Evolutionary conservation across 495 filamentous ascomycete species (phyloP).

Genomic region (Penicillium coffeae): DNA sequence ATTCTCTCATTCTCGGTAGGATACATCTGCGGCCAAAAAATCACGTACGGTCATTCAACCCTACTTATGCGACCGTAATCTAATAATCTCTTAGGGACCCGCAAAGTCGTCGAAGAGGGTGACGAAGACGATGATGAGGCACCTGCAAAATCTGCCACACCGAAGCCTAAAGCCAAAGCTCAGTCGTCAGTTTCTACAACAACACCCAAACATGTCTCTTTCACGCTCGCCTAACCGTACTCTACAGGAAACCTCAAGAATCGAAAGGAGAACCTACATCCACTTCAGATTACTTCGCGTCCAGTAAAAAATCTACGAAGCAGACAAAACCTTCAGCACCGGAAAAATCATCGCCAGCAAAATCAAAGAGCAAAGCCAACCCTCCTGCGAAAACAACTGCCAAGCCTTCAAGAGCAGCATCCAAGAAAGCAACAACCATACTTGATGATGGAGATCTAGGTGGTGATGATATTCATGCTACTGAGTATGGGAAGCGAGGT

Average conservation of each 20-base stretch:
- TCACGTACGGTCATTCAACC: slow-evolving; percentile 30
- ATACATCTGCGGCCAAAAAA: slow-evolving; percentile 31
- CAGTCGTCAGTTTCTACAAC: slow-evolving; percentile 35
- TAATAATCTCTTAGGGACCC: slow-evolving; percentile 45
- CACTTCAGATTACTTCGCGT: slow-evolving; percentile 59
- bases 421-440: slow-evolving; percentile 27
- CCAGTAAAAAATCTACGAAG: slow-evolving; percentile 48
- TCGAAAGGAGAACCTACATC: slow-evolving; percentile 51
- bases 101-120: slow-evolving; percentile 73
- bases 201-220: not conserved
- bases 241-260: slow-evolving; percentile 40
- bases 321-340: slow-evolving; percentile 27
- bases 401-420: slow-evolving; percentile 12
- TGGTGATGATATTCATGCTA: slow-evolving; percentile 69
- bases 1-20: slow-evolving; percentile 17
- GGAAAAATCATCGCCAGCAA: slow-evolving; percentile 6
- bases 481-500: slow-evolving; percentile 54
- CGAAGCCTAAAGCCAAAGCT: slow-evolving; percentile 37
- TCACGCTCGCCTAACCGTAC: not conserved
- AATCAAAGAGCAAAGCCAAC: slow-evolving; percentile 27
- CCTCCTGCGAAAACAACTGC: slow-evolving; percentile 24
- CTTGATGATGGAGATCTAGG: slow-evolving; percentile 61
- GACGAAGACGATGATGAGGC: slow-evolving; percentile 64
- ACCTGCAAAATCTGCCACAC: slow-evolving; percentile 33
- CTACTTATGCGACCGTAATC: not conserved